Conservation (phyloP, 805 yeast species). For the Saccharomycopsis malanga region DNA sequence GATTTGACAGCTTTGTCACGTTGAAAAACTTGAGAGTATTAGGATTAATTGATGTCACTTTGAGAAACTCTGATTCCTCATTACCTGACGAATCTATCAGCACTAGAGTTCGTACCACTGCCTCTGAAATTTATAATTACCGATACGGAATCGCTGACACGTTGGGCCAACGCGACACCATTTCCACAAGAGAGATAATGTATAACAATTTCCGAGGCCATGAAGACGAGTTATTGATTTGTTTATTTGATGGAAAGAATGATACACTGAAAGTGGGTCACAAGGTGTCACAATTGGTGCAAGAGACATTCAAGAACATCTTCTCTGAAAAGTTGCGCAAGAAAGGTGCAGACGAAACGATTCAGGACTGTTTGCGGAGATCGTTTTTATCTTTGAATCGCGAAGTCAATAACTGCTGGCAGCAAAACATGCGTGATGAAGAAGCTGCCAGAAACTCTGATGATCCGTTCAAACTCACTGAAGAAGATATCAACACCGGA, state of each 20-base stretch:
- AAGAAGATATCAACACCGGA: slow-evolving; percentile 68
- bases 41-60: slow-evolving; percentile 92
- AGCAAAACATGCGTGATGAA: slow-evolving; percentile 7
- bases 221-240: slow-evolving; percentile 71
- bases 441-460: slow-evolving; percentile 22
- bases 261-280: slow-evolving; percentile 46
- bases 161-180: slow-evolving; percentile 56
- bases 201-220: slow-evolving; percentile 82
- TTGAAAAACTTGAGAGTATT: slow-evolving; percentile 63
- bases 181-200: slow-evolving; percentile 78
- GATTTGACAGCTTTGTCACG: slow-evolving; percentile 57
- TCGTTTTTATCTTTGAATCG: slow-evolving; percentile 75
- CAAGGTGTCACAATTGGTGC: slow-evolving; percentile 63
- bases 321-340: slow-evolving; percentile 62
- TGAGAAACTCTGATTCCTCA: slow-evolving; percentile 59
- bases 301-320: slow-evolving; percentile 58
- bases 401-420: slow-evolving; percentile 54
- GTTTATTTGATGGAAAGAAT: slow-evolving; percentile 78
- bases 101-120: slow-evolving; percentile 84
- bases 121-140: slow-evolving; percentile 65
- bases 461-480: slow-evolving; percentile 28
- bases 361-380: slow-evolving; percentile 72
- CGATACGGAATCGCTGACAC: slow-evolving; percentile 91
- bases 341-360: slow-evolving; percentile 37
- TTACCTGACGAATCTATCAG: slow-evolving; percentile 84